Conservation (phyloP, 2,329 filamentous ascomycete genomes). For the Ophiosphaerella narmari region DNA sequence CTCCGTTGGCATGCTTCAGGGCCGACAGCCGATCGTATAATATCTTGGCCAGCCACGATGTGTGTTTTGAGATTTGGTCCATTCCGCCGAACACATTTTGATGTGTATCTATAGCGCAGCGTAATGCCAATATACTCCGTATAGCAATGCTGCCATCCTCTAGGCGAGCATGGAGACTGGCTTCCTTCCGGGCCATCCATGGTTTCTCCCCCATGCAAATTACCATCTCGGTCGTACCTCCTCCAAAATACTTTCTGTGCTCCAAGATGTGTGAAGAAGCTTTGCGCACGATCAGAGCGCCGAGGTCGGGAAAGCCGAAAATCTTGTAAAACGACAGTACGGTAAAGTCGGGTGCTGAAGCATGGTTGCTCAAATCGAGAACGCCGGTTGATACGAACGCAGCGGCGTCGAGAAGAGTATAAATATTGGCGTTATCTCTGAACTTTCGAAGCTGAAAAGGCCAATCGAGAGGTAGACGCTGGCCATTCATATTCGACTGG, state of each 20-base stretch:
- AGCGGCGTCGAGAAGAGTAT: slow-evolving; percentile 73
- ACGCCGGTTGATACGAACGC: slow-evolving; percentile 67
- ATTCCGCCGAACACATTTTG: slow-evolving; percentile 62
- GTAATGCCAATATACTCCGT: slow-evolving; percentile 67
- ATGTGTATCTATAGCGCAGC: slow-evolving; percentile 63
- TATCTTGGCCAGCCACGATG: slow-evolving; percentile 56
- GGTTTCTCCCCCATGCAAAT: slow-evolving; percentile 53
- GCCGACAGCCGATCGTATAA: slow-evolving; percentile 55
- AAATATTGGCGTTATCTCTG: slow-evolving; percentile 54
- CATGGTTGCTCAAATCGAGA: slow-evolving; percentile 61
- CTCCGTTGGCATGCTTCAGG: slow-evolving; percentile 60
- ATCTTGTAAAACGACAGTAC: slow-evolving; percentile 93
- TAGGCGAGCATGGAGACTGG: slow-evolving; percentile 62
- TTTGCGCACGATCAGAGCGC: slow-evolving; percentile 80
- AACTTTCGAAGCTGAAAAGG: slow-evolving; percentile 20
- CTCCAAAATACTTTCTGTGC: slow-evolving; percentile 67
- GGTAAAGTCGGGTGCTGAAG: slow-evolving; percentile 75
- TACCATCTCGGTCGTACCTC: slow-evolving; percentile 66
- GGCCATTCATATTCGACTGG: slow-evolving; percentile 91
- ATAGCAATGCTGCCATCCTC: slow-evolving; percentile 72
- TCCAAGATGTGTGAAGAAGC: slow-evolving; percentile 61
- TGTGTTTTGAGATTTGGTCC: slow-evolving; percentile 63
- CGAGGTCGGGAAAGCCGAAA: slow-evolving; percentile 91
- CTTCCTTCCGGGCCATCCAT: slow-evolving; percentile 61
- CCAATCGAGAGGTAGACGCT: slow-evolving; percentile 71